A percentile compares a stretch with the other conserved stretches of the same genome.
phyloP scores from a whole-genome alignment of 192 early-diverging fungal species.

The Lobosporangium transversale region DNA sequence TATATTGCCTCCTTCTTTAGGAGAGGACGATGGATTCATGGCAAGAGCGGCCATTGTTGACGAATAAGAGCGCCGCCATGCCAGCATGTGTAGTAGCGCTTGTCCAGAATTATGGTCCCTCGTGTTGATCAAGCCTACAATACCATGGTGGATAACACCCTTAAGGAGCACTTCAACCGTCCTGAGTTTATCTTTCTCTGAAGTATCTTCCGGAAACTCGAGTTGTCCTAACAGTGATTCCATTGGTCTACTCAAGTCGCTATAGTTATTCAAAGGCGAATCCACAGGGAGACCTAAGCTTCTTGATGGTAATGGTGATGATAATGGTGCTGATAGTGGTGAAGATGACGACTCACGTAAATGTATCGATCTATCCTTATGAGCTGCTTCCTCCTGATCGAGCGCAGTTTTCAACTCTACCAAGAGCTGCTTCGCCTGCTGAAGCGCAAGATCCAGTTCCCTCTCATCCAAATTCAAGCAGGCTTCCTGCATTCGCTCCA shows the following conservation, averaged over 20 bases:
- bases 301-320: too few species aligned
- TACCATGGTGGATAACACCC: conserved; percentile 27
- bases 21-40: conserved; percentile 2
- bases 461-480: conserved; percentile 34
- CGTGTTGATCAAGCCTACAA: conserved; percentile 37
- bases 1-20: too few species aligned
- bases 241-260: conserved; percentile 5
- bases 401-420: conserved; percentile 3
- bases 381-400: conserved; percentile 7
- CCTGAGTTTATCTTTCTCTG: background rate
- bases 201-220: background rate
- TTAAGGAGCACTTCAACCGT: conserved; percentile 31
- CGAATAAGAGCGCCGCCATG: conserved; percentile 25
- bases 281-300: too few species aligned
- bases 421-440: background rate
- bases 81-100: conserved; percentile 17
- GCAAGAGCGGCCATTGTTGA: conserved; percentile 10
- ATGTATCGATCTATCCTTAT: background rate
- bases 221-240: conserved; percentile 23
- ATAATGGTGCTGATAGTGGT: background rate
- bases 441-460: background rate
- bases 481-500: conserved; percentile 27
- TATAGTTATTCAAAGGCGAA: conserved; percentile 6
- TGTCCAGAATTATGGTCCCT: conserved; percentile 29
- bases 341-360: background rate